Percentiles rank a stretch among this genome's conserved stretches.
Evolutionary conservation across 352 stramenopile genomes (phyloP).

Genomic region (Phytophthora crassamura): DNA sequence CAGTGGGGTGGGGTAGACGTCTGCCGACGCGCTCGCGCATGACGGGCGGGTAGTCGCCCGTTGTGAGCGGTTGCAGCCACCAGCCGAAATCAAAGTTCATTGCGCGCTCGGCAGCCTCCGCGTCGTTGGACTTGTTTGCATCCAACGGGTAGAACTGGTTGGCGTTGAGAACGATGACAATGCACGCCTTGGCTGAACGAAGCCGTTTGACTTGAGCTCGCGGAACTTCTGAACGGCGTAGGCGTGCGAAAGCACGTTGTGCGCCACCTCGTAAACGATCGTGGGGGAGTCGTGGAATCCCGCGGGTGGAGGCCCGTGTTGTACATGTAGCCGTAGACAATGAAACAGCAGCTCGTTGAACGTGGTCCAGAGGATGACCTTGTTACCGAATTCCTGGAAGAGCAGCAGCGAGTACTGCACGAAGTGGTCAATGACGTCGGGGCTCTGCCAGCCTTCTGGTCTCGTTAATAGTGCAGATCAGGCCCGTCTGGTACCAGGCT

Average conservation of each 20-base stretch:
- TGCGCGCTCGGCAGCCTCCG: slow-evolving; percentile 69
- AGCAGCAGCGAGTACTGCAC: slow-evolving; percentile 90
- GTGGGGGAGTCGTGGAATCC: slow-evolving; percentile 40
- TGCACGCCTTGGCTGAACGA: slow-evolving; percentile 59
- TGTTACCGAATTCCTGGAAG: slow-evolving; percentile 90
- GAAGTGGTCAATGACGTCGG: slow-evolving; percentile 66
- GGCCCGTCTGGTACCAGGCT: slow-evolving; percentile 63
- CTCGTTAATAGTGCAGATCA: too few relatives aligned
- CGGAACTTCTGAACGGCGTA: slow-evolving; percentile 85
- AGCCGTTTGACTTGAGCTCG: slow-evolving; percentile 58
- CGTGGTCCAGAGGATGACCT: slow-evolving; percentile 94
- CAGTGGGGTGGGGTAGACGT: slow-evolving; percentile 87
- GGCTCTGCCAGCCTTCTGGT: slow-evolving; percentile 18
- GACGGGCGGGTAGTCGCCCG: slow-evolving; percentile 89
- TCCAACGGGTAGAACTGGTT: slow-evolving; percentile 83
- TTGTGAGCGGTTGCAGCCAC: slow-evolving; percentile 89
- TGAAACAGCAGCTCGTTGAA: slow-evolving; percentile 94
- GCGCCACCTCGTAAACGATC: slow-evolving; percentile 56
- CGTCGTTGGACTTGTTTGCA: slow-evolving; percentile 40
- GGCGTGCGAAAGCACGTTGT: slow-evolving; percentile 93
- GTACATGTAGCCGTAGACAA: slow-evolving; percentile 88
- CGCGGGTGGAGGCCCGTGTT: slow-evolving; percentile 56
- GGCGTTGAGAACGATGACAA: slow-evolving; percentile 91
- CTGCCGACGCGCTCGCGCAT: slow-evolving; percentile 86
- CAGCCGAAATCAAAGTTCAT: slow-evolving; percentile 92